A percentile compares a stretch with the other conserved stretches of the same genome.
Conservation (phyloP, 2,329 filamentous ascomycete genomes). For the Graphilbum sp. region DNA sequence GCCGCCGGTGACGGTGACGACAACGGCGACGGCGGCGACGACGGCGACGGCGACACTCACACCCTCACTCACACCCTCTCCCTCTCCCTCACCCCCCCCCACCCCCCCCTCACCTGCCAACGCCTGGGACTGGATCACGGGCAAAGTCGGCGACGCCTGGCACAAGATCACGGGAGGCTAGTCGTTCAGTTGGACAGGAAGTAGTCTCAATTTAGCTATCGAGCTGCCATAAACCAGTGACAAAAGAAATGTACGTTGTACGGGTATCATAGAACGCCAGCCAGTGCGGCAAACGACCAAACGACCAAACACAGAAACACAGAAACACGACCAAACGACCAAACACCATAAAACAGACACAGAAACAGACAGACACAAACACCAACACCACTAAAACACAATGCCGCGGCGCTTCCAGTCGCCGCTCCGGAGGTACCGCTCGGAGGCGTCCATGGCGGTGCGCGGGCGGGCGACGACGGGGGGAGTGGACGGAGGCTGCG, state of each 20-base stretch:
- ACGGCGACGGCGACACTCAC: constrained; percentile 4
- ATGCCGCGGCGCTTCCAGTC: constrained; percentile 21
- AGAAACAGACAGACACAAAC: constrained; percentile 1
- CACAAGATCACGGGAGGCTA: constrained; percentile 20
- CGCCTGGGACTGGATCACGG: constrained; percentile 35
- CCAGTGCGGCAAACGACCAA: not conserved
- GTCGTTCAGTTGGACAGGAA: too few relatives aligned
- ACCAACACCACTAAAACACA: constrained; percentile 12
- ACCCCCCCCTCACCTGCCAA: constrained; percentile 6
- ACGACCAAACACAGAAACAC: not conserved
- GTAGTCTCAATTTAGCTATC: too few relatives aligned
- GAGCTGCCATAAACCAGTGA: too few relatives aligned
- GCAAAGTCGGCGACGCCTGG: constrained; percentile 29
- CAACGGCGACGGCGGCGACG: constrained; percentile 5
- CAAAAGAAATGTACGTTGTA: too few relatives aligned
- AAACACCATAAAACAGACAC: too few relatives aligned
- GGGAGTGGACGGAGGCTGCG: constrained; percentile 3
- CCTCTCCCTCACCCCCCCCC: not conserved
- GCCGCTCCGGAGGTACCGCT: constrained; percentile 16
- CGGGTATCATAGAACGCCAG: too few relatives aligned
- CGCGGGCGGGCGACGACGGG: constrained; percentile 8
- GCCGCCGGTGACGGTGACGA: constrained; percentile 8
- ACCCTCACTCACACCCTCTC: not conserved
- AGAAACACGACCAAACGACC: too few relatives aligned
- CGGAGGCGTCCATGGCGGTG: too few relatives aligned